Evolutionary conservation across 179 eudicot species (phyloP).

Genomic region (Silene noctiflora): DNA sequence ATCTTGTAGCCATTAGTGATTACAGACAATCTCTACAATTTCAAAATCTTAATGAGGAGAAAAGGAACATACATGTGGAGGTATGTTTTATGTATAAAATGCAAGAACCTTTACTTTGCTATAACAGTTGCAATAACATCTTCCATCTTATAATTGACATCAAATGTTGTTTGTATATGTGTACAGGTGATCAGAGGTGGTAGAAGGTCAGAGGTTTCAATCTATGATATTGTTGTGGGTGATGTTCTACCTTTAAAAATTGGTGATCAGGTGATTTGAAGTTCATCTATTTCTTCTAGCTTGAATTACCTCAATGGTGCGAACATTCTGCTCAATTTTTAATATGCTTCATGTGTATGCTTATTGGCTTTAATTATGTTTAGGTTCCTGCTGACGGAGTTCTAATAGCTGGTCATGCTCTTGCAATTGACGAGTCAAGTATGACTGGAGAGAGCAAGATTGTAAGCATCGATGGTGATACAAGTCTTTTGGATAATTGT

Average conservation of each 20-base stretch:
- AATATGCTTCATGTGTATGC: conserved; percentile 10
- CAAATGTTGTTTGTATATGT: not conserved
- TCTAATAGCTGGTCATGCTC: conserved; percentile 71
- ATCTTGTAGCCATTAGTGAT: conserved; percentile 71
- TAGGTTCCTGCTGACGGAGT: conserved; percentile 97
- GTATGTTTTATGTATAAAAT: conserved; percentile 29
- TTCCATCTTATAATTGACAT: not conserved
- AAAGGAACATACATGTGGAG: conserved; percentile 91
- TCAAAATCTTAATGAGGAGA: conserved; percentile 79
- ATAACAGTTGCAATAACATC: not conserved
- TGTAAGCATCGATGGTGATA: conserved; percentile 36
- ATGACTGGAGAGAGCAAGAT: conserved; percentile 99
- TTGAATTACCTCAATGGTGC: not conserved
- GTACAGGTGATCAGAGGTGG: conserved; percentile 78
- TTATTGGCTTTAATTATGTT: conserved; percentile 7
- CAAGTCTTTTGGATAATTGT: not conserved
- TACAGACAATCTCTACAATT: conserved; percentile 87
- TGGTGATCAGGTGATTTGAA: conserved; percentile 76
- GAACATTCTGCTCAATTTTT: not conserved
- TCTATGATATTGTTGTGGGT: conserved; percentile 92
- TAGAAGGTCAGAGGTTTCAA: conserved; percentile 65
- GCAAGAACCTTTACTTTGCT: not conserved
- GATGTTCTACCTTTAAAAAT: conserved; percentile 85
- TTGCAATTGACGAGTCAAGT: conserved; percentile 93
- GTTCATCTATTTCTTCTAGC: not conserved